Base-by-base conservation (phyloP, 2,329 filamentous ascomycete species). In the Stachybotrys chlorohalonatus region DNA sequence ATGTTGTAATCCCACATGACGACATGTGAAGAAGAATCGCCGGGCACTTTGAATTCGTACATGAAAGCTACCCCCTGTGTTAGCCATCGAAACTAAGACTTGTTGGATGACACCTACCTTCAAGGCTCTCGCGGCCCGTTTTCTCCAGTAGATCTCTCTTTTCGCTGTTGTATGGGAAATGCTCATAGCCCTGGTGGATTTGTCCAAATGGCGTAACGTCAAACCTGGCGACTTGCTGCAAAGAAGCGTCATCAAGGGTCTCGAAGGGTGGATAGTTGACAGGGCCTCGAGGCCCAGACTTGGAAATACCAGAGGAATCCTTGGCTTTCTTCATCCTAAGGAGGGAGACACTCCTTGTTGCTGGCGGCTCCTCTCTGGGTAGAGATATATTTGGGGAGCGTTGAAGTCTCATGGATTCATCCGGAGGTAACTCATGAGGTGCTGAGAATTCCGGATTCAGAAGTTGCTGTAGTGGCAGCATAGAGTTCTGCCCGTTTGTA, bases 1-100 rank as follows among this genome's bases (percentile, higher is more conserved):
- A 93, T 84, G 63, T 95, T 93, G 74, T 96, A 96, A 70, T 99
- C 94, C 94, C 94, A 99, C 83, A 96, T 91, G 57, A 97, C 85
- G 1, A 82, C 83, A 68, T 87, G 92, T 53, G 81, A 77, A 58
- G 77, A 79, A 2, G 85, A 79, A 49, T 87, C 81, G 11, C 78
- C 83, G 0, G 88, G 88, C 4, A 87, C 68, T 61, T 78, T 81
- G 75, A 95, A 96, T 42, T 82, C 84, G 70, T 96, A 97, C 63
- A 91, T 84, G 68, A 92, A 92, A 31, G 90, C 89, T 94, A 45
- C 45, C 13, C 36, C 36, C 13, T 42, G 36, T 13, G 36, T 55
- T 15, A 55, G 32, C 52, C 2, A 30, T 49, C 45, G 51, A 52
- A 42, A 31, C 8, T 17, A 31, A 13, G 13, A 5, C 13, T 5